Evolutionary conservation across 2,329 filamentous ascomycete genomes (phyloP).

Genomic region (Sclerotinia borealis): DNA sequence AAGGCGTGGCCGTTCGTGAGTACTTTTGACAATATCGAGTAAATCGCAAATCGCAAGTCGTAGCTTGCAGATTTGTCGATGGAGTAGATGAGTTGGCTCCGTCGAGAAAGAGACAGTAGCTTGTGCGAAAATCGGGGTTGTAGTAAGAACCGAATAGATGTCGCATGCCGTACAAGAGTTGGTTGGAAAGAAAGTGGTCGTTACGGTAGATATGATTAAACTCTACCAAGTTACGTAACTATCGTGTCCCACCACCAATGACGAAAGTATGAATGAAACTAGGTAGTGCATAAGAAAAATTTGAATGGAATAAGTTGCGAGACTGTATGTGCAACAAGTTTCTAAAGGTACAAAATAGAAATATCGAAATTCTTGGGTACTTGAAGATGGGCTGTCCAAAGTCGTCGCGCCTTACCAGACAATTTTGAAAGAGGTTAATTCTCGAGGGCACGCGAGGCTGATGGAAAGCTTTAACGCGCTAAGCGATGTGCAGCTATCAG

Average conservation of each 20-base stretch:
- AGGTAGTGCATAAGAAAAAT: not conserved
- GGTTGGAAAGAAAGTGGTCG: not conserved
- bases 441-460: slow-evolving; percentile 1
- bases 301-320: not conserved
- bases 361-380: not conserved
- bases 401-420: not conserved
- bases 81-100: not conserved
- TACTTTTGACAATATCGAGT: not conserved
- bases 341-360: not conserved
- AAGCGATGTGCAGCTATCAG: not conserved
- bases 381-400: not conserved
- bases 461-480: not conserved
- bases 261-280: not conserved
- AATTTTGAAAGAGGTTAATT: not conserved
- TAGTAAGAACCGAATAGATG: not conserved
- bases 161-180: not conserved
- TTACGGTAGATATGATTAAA: not conserved
- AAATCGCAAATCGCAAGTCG: not conserved
- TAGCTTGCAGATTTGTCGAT: not conserved
- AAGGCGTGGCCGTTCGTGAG: not conserved
- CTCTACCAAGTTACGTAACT: not conserved
- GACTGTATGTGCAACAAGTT: not conserved
- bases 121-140: not conserved
- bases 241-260: slow-evolving; percentile 8
- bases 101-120: not conserved